Percentiles rank a stretch among this genome's conserved stretches.
phyloP scores from a whole-genome alignment of 2,329 filamentous ascomycete genomes.

The Aspergillus hortae region DNA sequence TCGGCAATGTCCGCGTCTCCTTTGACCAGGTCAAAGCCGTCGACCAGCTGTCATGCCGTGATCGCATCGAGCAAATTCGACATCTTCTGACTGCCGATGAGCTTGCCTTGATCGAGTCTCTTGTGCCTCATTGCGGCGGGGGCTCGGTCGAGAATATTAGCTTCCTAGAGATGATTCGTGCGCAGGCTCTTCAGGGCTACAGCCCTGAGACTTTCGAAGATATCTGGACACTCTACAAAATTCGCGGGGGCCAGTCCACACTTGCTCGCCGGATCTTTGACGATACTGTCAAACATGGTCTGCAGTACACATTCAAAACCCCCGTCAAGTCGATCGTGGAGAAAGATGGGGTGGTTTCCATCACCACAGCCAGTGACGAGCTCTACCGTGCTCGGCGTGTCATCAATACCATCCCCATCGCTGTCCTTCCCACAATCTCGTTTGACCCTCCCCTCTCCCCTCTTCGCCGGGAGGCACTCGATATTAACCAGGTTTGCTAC shows the following conservation, averaged over 20 bases:
- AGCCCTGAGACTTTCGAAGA: slow-evolving; percentile 7
- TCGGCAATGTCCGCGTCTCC: too few relatives aligned
- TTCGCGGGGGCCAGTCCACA: slow-evolving; percentile 17
- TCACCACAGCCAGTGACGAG: background rate
- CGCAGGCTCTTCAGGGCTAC: slow-evolving; percentile 25
- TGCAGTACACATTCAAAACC: background rate
- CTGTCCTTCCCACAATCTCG: slow-evolving; percentile 6
- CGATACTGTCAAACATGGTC: background rate
- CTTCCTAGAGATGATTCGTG: slow-evolving; percentile 23
- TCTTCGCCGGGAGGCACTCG: slow-evolving; percentile 19
- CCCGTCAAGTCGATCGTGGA: background rate
- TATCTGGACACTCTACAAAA: slow-evolving; percentile 14
- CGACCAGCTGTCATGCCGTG: background rate
- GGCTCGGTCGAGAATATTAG: slow-evolving; percentile 14
- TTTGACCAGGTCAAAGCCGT: too few relatives aligned
- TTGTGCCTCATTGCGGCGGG: slow-evolving; percentile 1
- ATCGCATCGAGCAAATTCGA: background rate
- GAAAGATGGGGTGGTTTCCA: background rate
- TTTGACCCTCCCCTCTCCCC: slow-evolving; percentile 24
- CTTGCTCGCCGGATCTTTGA: slow-evolving; percentile 8
- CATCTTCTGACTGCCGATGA: background rate
- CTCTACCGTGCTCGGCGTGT: background rate
- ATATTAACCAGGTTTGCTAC: slow-evolving; percentile 22
- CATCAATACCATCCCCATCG: background rate
- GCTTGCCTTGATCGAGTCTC: background rate